Evolutionary conservation across 2,329 filamentous ascomycete species (phyloP), one percentile per base, ranked within the genome.

Genomic region (Cladosporium sp.): DNA sequence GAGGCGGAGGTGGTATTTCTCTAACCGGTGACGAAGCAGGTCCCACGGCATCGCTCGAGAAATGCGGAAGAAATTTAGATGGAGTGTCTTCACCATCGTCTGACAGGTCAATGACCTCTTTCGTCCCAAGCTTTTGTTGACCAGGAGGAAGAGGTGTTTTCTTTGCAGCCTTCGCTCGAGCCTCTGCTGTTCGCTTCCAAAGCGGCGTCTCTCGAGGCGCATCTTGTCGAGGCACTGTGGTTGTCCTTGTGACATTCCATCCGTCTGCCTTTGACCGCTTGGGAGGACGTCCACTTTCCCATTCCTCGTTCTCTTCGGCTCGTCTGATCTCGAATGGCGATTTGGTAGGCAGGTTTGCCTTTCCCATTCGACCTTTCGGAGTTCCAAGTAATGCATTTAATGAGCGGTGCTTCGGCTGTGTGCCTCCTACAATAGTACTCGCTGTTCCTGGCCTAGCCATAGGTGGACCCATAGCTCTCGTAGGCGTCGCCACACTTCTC

Each of bases 301-400:
- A 63, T 3, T 54, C 56, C 35, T 60, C 55, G 51, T 60, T 63
- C 51, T 72, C 61, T 41, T 62, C 60, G 30, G 38, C 59, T 41
- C 61, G 75, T 32, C 77, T 70, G 49, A 79, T 70, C 55, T 89
- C 85, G 54, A 81, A 88, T 0, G 86, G 85, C 1, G 85, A 87
- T 46, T 77, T 76, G 7, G 62, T 67, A 0, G 80, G 76, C 3
- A 84, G 61, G 2, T 73, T 56, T 2, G 84, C 78, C 59, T 83
- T 83, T 0, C 82, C 82, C 59, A 82, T 75, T 7, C 80, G 78
- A 0, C 83, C 79, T 49, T 77, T 83, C 9, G 80, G 80, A 1
- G 80, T 82, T 1, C 83, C 84, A 22, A 90, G 74, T 12, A 89
- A 59, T 43, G 82, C 75, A 57, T 82, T 82, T 27, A 86, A 64